Evolutionary conservation across 73 alveolate species (phyloP), one percentile per base, ranked within the genome.

Genomic region (Stentor roeselii): DNA sequence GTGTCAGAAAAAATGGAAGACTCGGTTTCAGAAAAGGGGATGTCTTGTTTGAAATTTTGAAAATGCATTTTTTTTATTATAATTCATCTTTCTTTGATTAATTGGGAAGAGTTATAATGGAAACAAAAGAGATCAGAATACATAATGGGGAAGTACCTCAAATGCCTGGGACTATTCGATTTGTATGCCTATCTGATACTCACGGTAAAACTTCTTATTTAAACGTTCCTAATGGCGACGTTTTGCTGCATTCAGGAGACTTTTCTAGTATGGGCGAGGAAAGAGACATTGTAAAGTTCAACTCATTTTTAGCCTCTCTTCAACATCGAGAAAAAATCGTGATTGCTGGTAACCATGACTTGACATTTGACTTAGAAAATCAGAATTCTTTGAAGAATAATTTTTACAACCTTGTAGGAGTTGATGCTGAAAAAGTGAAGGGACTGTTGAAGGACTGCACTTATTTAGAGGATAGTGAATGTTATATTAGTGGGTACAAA

Each of bases 281-380:
- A 6, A 35, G 32, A 40, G 93, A 87, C 37, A 84, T 87, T 3
- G 0, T 15, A 14, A 1, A 75, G 15, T 87, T 87, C 59, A 83
- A 60, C 15, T 41, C 74, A 30, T 87, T 80, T 82, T 11, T 87
- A 40, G 58, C 67, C 41, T 36, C 11, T 15, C 14, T 34, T 42
- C 42, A 42, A 35, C 83, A 61, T 41, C 38, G 86, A 86, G 58
- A 87, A 59, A 89, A 86, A 67, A 42, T 89, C 27, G 92, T 86
- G 0, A 89, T 89, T 14, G 92, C 90, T 11, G 94, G 94, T 4
- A 89, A 89, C 21, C 94, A 89, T 78, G 94, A 89, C 36, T 39
- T 86, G n/a, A 38, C 89, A 21, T 82, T 89, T 3, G 94, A 89
- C 42, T n/a, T n/a, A n/a, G n/a, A n/a, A n/a, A n/a, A n/a, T n/a